Percentiles rank a stretch among this genome's conserved stretches.
Evolutionary conservation across 2,329 filamentous ascomycete species (phyloP).

Genomic region (Sclerotiophoma versabilis): DNA sequence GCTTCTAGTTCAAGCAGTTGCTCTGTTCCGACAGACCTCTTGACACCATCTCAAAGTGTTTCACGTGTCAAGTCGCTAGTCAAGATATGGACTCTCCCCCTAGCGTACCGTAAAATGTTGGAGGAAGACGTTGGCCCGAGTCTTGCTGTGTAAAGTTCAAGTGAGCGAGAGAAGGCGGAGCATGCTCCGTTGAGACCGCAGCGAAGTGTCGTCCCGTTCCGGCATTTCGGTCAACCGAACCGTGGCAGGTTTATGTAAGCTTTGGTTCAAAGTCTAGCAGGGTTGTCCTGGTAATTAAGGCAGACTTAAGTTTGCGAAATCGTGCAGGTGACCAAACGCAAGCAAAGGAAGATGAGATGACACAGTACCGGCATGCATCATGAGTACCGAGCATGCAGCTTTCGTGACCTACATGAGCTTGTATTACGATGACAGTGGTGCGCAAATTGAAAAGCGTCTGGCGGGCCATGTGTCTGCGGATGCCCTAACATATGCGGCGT

Average conservation of each 20-base stretch:
- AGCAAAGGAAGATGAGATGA: too few species aligned
- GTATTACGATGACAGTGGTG: not conserved
- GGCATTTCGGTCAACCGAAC: not conserved
- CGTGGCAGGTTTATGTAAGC: not conserved
- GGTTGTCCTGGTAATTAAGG: not conserved
- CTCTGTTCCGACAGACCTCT: not conserved
- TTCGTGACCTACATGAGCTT: not conserved
- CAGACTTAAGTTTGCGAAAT: not conserved
- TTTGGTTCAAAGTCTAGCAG: constrained; percentile 6
- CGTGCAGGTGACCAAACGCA: not conserved
- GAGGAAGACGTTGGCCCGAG: constrained; percentile 7
- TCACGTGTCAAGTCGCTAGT: not conserved
- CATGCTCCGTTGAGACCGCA: constrained; percentile 3
- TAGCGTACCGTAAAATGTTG: not conserved
- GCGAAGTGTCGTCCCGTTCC: constrained; percentile 1
- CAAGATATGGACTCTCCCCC: not conserved
- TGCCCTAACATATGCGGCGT: not conserved
- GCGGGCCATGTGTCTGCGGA: not conserved
- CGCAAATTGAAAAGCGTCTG: not conserved
- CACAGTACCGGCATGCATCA: not conserved
- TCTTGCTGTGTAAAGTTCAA: not conserved
- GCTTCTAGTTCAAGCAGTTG: not conserved
- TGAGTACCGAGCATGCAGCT: not conserved
- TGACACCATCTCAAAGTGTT: not conserved
- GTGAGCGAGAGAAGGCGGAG: constrained; percentile 2